These are phyloP conservation scores for Peribolospora baueri DNA, from an alignment of 768 basidiomycete genomes.

Conservation along the genomic window DNA sequence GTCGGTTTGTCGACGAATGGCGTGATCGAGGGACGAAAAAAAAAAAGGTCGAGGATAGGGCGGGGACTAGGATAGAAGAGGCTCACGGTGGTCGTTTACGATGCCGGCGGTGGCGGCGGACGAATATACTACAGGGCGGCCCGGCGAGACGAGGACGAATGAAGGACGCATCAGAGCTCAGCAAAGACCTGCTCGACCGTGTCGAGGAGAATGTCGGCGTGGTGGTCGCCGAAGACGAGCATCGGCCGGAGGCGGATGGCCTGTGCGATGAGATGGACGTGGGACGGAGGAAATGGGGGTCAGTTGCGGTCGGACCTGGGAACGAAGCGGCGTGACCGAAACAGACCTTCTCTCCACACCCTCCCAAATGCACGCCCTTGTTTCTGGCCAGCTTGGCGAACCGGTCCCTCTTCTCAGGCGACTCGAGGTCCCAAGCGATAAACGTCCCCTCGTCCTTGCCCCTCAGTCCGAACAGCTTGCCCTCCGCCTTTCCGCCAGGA, in stretches of 20 bases:
- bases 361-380: conserved; percentile 21
- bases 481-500: not conserved
- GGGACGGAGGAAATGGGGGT: too few relatives aligned
- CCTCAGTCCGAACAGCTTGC: conserved; percentile 10
- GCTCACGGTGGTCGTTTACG: too few relatives aligned
- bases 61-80: too few relatives aligned
- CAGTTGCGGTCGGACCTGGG: too few relatives aligned
- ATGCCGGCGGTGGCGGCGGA: too few relatives aligned
- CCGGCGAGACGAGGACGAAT: too few relatives aligned
- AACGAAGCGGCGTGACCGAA: too few relatives aligned
- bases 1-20: too few relatives aligned
- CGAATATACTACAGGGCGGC: too few relatives aligned
- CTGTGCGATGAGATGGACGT: not conserved
- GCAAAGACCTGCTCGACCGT: conserved; percentile 10
- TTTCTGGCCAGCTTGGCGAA: conserved; percentile 17
- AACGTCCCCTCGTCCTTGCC: conserved; percentile 22
- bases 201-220: conserved; percentile 15
- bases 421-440: conserved; percentile 20
- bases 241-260: conserved; percentile 10
- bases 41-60: too few relatives aligned
- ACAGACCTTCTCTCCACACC: conserved; percentile 11
- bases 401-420: conserved; percentile 14
- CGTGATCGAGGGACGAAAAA: too few relatives aligned
- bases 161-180: conserved; percentile 2
- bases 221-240: conserved; percentile 18